Base-by-base conservation (phyloP, 2,329 filamentous ascomycete genomes). In the Ilyonectria sp. region DNA sequence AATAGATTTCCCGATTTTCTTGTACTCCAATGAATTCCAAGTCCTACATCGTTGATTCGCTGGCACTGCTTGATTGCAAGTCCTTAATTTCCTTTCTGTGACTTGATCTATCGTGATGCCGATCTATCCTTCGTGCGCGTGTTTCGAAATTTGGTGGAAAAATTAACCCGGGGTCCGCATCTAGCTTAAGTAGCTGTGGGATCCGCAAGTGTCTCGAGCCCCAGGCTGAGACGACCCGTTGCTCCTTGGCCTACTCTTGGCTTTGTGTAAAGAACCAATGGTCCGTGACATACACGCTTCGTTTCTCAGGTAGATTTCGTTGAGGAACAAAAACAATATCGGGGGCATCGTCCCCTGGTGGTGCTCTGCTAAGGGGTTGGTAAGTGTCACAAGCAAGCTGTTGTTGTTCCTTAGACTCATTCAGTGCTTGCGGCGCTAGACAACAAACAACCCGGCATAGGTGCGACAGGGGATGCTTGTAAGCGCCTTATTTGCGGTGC, bases 1-100 rank as follows among this genome's bases (percentile, higher is more conserved):
- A 71, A 65, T 69, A 67, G 64, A 68, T 72, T 57, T 57, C 55
- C 59, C 59, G 62, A 43, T 56, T 65, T 58, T 67, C 50, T 58
- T 26, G 26, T n/a, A 60, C 49, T 52, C 31, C 21, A 52, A 49
- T 72, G 57, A 72, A 73, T 70, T 63, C 66, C 56, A 56, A 7
- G 7, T 10, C 26, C n/a, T 21, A 40, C 11, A 29, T 21, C 11
- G n/a, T 29, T 52, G 29, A 57, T 43, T 11, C 29, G 29, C 64
- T 59, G 67, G 64, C 62, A 54, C 68, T 52, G 69, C 69, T 74
- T 69, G 29, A 60, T 50, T 69, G 62, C 54, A 46, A 60, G 58
- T 23, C 49, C 11, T 37, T 43, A 13, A 43, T 29, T 19, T 19
- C 26, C 17, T 11, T n/a, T 3, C 21, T 37, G 26, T 54, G 29